Conservation (phyloP, 805 yeast genomes). For the Yarrowia sp. region DNA sequence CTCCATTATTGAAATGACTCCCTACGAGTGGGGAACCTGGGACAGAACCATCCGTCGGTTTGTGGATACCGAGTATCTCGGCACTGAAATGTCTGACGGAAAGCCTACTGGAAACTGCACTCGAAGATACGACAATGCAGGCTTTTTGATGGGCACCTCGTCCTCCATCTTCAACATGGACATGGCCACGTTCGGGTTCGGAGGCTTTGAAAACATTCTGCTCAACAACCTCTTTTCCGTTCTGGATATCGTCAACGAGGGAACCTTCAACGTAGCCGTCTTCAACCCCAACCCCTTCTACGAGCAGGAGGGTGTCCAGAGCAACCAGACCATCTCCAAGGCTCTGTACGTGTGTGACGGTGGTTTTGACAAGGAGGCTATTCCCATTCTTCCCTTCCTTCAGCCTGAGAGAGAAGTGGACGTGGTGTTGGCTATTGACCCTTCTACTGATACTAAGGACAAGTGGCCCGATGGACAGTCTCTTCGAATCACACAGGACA, state of each 20-base stretch:
- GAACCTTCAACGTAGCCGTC: constrained; percentile 54
- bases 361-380: constrained; percentile 62
- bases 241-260: constrained; percentile 44
- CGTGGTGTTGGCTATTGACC: constrained; percentile 64
- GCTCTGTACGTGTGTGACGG: constrained; percentile 60
- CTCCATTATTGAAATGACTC: constrained; percentile 39
- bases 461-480: constrained; percentile 69
- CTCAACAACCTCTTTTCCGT: constrained; percentile 49
- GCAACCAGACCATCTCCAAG: constrained; percentile 40
- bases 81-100: constrained; percentile 63
- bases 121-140: constrained; percentile 74
- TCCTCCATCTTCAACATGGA: constrained; percentile 70
- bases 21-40: constrained; percentile 83
- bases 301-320: constrained; percentile 43
- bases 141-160: constrained; percentile 78
- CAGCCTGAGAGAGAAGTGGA: constrained; percentile 60
- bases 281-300: constrained; percentile 71
- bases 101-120: constrained; percentile 51
- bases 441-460: constrained; percentile 56
- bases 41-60: constrained; percentile 69
- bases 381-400: constrained; percentile 62
- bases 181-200: neutral
- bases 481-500: constrained; percentile 51
- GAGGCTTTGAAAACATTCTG: constrained; percentile 39
- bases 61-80: constrained; percentile 64